Base-by-base conservation (phyloP, 305 asterid species). In the Fraxinus sp. region DNA sequence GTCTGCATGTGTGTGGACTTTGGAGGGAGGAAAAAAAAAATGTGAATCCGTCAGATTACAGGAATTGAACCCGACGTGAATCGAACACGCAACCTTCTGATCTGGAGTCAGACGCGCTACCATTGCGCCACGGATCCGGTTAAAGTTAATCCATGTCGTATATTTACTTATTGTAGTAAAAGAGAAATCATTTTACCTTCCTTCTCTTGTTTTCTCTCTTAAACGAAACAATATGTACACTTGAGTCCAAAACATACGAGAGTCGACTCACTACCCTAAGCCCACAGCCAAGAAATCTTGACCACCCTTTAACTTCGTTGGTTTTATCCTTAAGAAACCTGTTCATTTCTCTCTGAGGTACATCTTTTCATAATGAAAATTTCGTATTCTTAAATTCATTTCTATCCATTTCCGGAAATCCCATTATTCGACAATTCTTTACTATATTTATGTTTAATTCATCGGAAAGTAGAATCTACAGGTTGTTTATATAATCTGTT, bases 51-150 rank as follows among this genome's bases (percentile, higher is more conserved):
- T 22, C 13, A 7, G 22, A 59, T 20, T 7, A 11, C 18, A 10
- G 75, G 22, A 0, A 14, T 92, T 95, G 97, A 95, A 93, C 98
- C 97, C 89, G 96, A 95, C 97, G 96, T 93, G 96, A 95, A 95
- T 95, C 96, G 95, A 95, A 93, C 98, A 93, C 94, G 97, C 95
- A 95, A 93, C 97, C 97, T 93, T 95, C 96, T 93, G 97, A 93
- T 93, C 96, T 93, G 98, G 96, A 91, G 96, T 92, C 97, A 90
- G 95, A 92, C 97, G 96, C 95, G 97, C 97, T 93, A 91, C 91
- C 93, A 87, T 93, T 90, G 91, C 93, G 93, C 91, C 92, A 87
- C 92, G 87, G 92, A 92, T 92, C 94, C 90, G 1, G 0, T 32
- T 32, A 32, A 1, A 1, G 0, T 0, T 0, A 35, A 4, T 1